Percentiles rank a stretch among this genome's conserved stretches.
Evolutionary conservation across 805 yeast genomes (phyloP).

Genomic region (Candida ascalaphidarum): DNA sequence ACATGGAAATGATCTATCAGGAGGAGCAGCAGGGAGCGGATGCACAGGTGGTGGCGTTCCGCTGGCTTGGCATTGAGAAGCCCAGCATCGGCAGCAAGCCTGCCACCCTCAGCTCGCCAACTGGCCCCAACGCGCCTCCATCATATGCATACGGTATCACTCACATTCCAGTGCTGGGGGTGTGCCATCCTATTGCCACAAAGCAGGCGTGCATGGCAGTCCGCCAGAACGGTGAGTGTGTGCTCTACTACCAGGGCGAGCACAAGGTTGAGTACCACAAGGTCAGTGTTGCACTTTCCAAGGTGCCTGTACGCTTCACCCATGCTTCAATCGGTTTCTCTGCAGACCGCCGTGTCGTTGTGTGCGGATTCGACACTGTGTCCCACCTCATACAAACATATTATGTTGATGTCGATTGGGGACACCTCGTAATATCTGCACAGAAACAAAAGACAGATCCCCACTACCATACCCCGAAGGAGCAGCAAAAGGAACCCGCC

Average conservation of each 20-base stretch:
- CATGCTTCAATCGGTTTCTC: slow-evolving; percentile 47
- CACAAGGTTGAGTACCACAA: slow-evolving; percentile 51
- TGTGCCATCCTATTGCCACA: slow-evolving; percentile 57
- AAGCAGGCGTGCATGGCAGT: slow-evolving; percentile 67
- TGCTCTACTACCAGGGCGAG: slow-evolving; percentile 57
- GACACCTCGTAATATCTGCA: slow-evolving; percentile 40
- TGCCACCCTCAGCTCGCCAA: slow-evolving; percentile 30
- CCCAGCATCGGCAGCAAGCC: slow-evolving; percentile 54
- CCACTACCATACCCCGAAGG: slow-evolving; percentile 42
- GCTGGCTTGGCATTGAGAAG: slow-evolving; percentile 73
- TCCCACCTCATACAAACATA: slow-evolving; percentile 33
- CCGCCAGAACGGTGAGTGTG: slow-evolving; percentile 52
- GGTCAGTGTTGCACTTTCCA: slow-evolving; percentile 18
- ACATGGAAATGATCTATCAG: slow-evolving; percentile 39
- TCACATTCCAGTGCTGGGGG: slow-evolving; percentile 52
- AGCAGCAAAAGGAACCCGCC: slow-evolving; percentile 31
- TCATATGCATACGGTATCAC: slow-evolving; percentile 47
- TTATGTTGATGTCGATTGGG: slow-evolving; percentile 46
- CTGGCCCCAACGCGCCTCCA: slow-evolving; percentile 5
- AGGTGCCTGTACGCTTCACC: slow-evolving; percentile 12
- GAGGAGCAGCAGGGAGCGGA: slow-evolving; percentile 17
- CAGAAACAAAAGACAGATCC: slow-evolving; percentile 38
- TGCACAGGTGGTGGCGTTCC: slow-evolving; percentile 39
- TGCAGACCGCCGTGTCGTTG: slow-evolving; percentile 35
- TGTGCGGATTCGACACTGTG: slow-evolving; percentile 31